Percentiles rank a stretch among this genome's conserved stretches.
phyloP scores from a whole-genome alignment of 768 basidiomycete species.

The Leucosporidium yakuticum region DNA sequence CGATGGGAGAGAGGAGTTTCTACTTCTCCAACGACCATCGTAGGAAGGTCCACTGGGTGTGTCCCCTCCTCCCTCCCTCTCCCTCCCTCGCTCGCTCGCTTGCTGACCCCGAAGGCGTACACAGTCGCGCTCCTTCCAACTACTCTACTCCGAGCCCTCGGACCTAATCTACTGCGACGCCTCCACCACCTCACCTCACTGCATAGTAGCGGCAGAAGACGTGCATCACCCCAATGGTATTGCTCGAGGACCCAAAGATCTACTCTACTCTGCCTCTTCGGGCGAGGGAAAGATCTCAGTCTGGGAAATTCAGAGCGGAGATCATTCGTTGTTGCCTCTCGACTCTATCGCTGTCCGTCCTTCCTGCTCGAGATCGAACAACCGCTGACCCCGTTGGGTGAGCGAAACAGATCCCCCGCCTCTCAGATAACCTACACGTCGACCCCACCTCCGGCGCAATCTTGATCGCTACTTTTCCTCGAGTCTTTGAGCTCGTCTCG shows the following conservation, averaged over 20 bases:
- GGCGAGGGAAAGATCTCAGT: constrained; percentile 51
- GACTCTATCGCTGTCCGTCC: constrained; percentile 49
- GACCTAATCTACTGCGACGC: constrained; percentile 63
- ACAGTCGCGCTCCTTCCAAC: constrained; percentile 15
- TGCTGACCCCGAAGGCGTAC: neutral
- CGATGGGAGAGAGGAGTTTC: constrained; percentile 60
- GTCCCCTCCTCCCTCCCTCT: constrained; percentile 35
- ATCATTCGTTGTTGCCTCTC: constrained; percentile 55
- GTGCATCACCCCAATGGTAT: constrained; percentile 61
- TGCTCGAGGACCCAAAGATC: constrained; percentile 42
- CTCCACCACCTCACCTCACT: constrained; percentile 46
- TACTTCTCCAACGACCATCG: constrained; percentile 66
- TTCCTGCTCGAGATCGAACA: constrained; percentile 9
- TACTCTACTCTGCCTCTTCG: constrained; percentile 55
- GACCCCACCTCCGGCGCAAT: constrained; percentile 55
- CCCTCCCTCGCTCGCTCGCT: neutral
- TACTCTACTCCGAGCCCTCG: constrained; percentile 36
- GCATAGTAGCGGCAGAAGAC: constrained; percentile 55
- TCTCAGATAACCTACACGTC: constrained; percentile 58
- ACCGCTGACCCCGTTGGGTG: neutral
- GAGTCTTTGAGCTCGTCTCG: constrained; percentile 42
- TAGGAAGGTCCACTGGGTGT: constrained; percentile 54
- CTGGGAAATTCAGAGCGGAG: constrained; percentile 53
- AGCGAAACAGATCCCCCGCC: constrained; percentile 37
- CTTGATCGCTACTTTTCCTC: constrained; percentile 57